These are phyloP conservation scores for Mycena pura DNA, from an alignment of 768 basidiomycete genomes.

Conservation along the genomic window DNA sequence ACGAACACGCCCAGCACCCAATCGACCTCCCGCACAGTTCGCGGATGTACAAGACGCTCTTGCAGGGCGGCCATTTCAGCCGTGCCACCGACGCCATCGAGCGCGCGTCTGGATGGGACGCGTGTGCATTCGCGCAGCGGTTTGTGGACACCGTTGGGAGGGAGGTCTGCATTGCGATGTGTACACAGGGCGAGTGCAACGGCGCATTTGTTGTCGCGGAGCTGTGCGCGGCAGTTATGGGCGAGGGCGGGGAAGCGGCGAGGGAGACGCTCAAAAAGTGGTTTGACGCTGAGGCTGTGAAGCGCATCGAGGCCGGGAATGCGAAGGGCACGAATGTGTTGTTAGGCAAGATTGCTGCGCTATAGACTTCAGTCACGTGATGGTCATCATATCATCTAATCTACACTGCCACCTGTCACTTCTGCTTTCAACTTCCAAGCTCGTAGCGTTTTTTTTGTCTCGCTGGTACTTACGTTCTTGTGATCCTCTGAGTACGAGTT, in stretches of 20 bases:
- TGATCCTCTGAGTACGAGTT: too few relatives aligned
- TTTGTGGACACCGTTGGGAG: constrained; percentile 63
- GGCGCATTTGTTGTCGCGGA: constrained; percentile 83
- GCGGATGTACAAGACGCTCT: constrained; percentile 84
- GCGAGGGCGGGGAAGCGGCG: constrained; percentile 46
- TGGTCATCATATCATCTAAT: too few relatives aligned
- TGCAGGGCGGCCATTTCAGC: constrained; percentile 91
- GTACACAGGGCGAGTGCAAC: constrained; percentile 56
- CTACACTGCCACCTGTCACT: neutral
- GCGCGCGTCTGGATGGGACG: constrained; percentile 59
- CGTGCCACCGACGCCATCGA: constrained; percentile 63
- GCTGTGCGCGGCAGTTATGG: constrained; percentile 64
- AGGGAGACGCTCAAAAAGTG: constrained; percentile 57
- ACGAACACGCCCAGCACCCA: constrained; percentile 59
- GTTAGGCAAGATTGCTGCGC: constrained; percentile 55
- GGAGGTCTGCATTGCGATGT: constrained; percentile 61
- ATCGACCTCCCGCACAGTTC: constrained; percentile 86
- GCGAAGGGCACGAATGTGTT: constrained; percentile 79
- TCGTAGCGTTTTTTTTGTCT: too few relatives aligned
- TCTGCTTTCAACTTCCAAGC: too few relatives aligned
- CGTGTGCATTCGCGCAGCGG: constrained; percentile 60
- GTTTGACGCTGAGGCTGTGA: constrained; percentile 59
- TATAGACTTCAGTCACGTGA: constrained; percentile 55
- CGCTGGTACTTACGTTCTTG: too few relatives aligned
- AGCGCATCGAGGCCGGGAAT: constrained; percentile 57